Conservation (phyloP, 805 yeast genomes). For the Kuraishia ogatae region DNA sequence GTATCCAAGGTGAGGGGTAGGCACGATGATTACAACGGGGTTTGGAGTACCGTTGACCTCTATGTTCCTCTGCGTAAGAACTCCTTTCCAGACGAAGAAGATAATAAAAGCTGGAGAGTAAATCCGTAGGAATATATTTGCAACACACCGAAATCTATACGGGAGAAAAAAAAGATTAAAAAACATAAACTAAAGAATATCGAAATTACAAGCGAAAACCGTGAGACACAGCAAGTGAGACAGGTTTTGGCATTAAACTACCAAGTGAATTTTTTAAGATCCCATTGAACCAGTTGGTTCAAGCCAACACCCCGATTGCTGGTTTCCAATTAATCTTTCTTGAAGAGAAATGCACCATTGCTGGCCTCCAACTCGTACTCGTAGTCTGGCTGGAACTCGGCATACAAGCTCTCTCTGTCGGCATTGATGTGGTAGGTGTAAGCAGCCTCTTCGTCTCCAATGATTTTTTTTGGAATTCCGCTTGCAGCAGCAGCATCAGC, state of each 20-base stretch:
- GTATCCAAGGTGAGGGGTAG: too few species aligned
- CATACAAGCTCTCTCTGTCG: conserved; percentile 61
- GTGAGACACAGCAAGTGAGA: too few species aligned
- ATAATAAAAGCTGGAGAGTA: too few species aligned
- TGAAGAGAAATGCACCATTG: conserved; percentile 2
- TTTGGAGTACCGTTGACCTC: too few species aligned
- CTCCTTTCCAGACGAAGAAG: too few species aligned
- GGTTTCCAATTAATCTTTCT: neutral
- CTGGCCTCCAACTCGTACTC: conserved; percentile 33
- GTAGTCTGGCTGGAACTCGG: conserved; percentile 67
- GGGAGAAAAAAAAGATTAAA: neutral
- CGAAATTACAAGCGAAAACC: neutral
- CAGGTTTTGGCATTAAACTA: too few species aligned
- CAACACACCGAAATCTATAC: neutral
- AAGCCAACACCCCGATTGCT: neutral
- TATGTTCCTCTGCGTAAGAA: too few species aligned
- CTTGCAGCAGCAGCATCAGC: conserved; percentile 44
- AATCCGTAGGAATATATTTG: neutral
- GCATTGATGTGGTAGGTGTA: conserved; percentile 52
- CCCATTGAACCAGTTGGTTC: neutral
- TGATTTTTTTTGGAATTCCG: conserved; percentile 28
- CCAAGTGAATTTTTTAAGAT: too few species aligned
- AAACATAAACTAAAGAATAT: neutral
- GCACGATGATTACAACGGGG: too few species aligned
- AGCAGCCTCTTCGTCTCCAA: conserved; percentile 57